Conservation (phyloP, 345 rosid species). For the Rhizophora apiculata region DNA sequence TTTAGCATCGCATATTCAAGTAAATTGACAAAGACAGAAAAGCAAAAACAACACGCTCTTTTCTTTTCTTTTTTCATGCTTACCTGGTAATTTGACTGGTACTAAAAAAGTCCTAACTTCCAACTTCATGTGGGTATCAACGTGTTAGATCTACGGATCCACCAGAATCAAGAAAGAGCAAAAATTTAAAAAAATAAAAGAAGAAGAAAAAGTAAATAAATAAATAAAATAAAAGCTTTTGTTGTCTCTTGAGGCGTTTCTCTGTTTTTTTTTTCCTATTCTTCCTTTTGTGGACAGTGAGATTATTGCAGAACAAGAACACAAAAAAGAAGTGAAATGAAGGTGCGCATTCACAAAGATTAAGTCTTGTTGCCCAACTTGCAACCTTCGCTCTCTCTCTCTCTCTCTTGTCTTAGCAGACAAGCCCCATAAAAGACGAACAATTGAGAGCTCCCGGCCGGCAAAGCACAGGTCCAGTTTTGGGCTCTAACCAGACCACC, state of each 20-base stretch:
- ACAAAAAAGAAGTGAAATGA: conserved; percentile 5
- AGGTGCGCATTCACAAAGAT: not conserved
- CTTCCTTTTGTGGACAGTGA: conserved; percentile 6
- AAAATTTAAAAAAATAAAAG: conserved; percentile 1
- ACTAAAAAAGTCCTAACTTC: conserved; percentile 8
- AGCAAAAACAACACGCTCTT: not conserved
- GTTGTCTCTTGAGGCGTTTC: not conserved
- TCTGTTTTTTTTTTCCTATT: not conserved
- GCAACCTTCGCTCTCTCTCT: not conserved
- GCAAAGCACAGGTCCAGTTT: conserved; percentile 69
- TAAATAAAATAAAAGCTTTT: conserved; percentile 4
- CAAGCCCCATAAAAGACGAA: conserved; percentile 70
- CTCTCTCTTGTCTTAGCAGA: conserved; percentile 34
- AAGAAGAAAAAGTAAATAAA: not conserved
- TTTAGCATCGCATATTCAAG: conserved; percentile 15
- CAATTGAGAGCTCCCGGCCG: conserved; percentile 67
- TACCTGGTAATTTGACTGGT: conserved; percentile 34
- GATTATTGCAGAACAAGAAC: conserved; percentile 17
- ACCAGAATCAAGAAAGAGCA: conserved; percentile 13
- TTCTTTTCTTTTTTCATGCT: conserved; percentile 8
- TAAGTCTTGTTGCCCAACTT: conserved; percentile 18
- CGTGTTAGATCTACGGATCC: conserved; percentile 59
- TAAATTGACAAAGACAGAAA: not conserved
- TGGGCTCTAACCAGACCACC: conserved; percentile 81
- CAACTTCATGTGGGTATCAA: conserved; percentile 31